Evolutionary conservation across 352 stramenopile species (phyloP).

Genomic region (Pythium biforme): DNA sequence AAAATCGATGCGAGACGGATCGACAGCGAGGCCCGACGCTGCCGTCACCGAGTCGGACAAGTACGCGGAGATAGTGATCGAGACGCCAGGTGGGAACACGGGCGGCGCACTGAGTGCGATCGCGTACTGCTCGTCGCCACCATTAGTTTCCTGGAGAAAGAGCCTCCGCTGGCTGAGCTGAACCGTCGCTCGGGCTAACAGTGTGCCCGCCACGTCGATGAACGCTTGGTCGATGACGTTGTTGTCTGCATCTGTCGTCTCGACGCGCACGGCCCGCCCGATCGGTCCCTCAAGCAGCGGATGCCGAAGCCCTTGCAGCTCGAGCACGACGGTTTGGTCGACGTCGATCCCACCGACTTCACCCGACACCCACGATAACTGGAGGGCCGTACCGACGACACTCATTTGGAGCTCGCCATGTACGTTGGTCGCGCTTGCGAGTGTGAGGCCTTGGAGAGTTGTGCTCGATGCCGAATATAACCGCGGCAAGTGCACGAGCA

Average conservation of each 20-base stretch:
- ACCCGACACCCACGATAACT: constrained; percentile 16
- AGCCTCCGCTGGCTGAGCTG: constrained; percentile 31
- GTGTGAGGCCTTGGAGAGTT: neutral
- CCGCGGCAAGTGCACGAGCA: constrained; percentile 49
- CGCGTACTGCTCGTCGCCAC: constrained; percentile 28
- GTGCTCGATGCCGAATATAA: constrained; percentile 37
- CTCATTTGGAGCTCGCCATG: constrained; percentile 8
- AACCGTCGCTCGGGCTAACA: constrained; percentile 42
- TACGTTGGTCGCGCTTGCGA: neutral
- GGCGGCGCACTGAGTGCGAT: constrained; percentile 48
- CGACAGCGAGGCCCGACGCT: constrained; percentile 22
- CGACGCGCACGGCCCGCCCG: constrained; percentile 40
- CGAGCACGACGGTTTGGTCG: constrained; percentile 33
- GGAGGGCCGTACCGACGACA: neutral
- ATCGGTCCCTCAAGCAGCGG: constrained; percentile 57
- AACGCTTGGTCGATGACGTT: constrained; percentile 55
- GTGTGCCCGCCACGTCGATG: constrained; percentile 33
- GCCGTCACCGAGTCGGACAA: constrained; percentile 1
- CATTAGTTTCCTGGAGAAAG: constrained; percentile 19
- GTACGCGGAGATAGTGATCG: constrained; percentile 13
- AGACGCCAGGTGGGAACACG: constrained; percentile 20
- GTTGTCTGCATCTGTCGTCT: constrained; percentile 42
- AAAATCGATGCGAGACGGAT: constrained; percentile 41
- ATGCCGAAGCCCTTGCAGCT: constrained; percentile 36
- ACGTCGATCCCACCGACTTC: constrained; percentile 11